Conservation (phyloP, 225 moss, liverwort and hornwort genomes). For the Ulota crispa region DNA sequence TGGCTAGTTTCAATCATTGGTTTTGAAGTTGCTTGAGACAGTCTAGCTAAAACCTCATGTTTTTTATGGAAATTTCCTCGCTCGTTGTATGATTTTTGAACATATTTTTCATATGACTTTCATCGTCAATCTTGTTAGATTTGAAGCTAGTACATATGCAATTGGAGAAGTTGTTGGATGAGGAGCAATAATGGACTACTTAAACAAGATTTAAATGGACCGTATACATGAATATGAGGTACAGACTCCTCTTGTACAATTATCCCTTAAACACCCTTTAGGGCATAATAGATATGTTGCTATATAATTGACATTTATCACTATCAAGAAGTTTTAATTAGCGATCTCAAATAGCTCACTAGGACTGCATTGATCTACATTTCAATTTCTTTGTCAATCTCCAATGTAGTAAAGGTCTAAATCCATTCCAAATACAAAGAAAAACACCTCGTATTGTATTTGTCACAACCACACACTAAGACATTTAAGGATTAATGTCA, state of each 20-base stretch:
- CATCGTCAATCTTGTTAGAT: conserved; percentile 38
- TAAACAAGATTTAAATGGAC: conserved; percentile 77
- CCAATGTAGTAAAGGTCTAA: no score
- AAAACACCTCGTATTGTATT: no score
- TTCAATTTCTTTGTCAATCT: no score
- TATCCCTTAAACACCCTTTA: no score
- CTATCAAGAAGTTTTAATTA: no score
- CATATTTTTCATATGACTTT: background rate
- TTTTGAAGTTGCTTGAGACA: background rate
- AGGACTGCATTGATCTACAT: no score
- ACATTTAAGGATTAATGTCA: no score
- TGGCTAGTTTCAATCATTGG: background rate
- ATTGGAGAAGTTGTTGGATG: conserved; percentile 87
- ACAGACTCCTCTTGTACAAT: background rate
- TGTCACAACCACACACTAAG: no score
- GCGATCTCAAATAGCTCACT: no score
- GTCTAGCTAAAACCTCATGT: background rate
- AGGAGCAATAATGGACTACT: conserved; percentile 79
- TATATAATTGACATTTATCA: no score
- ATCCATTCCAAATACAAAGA: no score
- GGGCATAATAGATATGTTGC: no score
- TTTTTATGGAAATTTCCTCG: background rate
- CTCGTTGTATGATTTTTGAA: background rate
- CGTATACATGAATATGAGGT: conserved; percentile 88
- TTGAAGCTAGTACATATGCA: conserved; percentile 93